Percentiles rank a stretch among this genome's conserved stretches.
These are phyloP conservation scores for Inosperma sp. DNA, from an alignment of 768 basidiomycete species.

Conservation along the genomic window DNA sequence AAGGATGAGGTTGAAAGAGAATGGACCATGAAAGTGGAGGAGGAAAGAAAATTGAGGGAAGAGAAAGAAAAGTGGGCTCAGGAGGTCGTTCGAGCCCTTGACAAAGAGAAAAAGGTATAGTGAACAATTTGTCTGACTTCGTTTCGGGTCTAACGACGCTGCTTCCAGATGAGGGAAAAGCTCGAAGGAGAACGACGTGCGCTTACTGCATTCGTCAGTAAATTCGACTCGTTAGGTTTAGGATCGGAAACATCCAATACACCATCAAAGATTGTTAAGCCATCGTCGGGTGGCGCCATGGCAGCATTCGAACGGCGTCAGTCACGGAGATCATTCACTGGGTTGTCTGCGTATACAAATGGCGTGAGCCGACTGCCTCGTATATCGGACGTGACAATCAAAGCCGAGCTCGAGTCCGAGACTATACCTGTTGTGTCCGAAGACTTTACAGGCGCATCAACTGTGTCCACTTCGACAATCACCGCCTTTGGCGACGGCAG, in stretches of 20 bases:
- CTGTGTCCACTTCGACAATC: background rate
- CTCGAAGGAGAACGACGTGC: conserved; percentile 77
- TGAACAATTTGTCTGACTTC: conserved; percentile 6
- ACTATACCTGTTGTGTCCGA: conserved; percentile 9
- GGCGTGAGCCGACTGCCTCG: conserved; percentile 23
- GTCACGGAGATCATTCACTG: conserved; percentile 11
- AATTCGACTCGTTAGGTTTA: conserved; percentile 68
- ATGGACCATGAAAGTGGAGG: conserved; percentile 57
- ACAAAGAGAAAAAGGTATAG: conserved; percentile 72
- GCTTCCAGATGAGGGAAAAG: conserved; percentile 47
- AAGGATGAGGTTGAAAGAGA: conserved; percentile 73
- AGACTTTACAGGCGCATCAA: conserved; percentile 27
- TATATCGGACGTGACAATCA: conserved; percentile 21
- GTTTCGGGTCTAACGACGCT: background rate
- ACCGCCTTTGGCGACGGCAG: conserved; percentile 16
- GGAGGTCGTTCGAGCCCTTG: conserved; percentile 70
- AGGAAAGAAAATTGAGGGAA: conserved; percentile 53
- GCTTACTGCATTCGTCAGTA: conserved; percentile 73
- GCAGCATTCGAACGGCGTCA: conserved; percentile 45
- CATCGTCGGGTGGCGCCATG: conserved; percentile 46
- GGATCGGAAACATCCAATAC: conserved; percentile 11
- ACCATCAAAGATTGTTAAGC: conserved; percentile 38
- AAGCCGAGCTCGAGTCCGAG: background rate
- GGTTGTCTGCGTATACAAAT: conserved; percentile 7
- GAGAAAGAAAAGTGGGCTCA: conserved; percentile 71